Evolutionary conservation across 768 basidiomycete genomes (phyloP).

Genomic region (Macrolepiota albuminosa): DNA sequence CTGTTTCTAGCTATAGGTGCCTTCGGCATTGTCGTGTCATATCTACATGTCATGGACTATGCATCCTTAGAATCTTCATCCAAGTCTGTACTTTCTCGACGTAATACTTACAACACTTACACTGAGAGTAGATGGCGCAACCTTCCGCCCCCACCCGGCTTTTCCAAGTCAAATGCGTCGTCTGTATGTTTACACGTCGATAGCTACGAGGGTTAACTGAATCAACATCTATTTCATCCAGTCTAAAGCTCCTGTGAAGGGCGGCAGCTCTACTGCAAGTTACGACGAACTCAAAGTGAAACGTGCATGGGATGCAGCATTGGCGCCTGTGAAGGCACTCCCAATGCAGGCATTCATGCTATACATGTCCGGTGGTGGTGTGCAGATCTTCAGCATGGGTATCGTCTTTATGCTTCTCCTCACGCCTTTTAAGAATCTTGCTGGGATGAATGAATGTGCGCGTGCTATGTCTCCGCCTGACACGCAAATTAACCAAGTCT

Average conservation of each 20-base stretch:
- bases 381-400: constrained; percentile 96
- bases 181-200: constrained; percentile 24
- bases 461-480: constrained; percentile 3
- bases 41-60: constrained; percentile 29
- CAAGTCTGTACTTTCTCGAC: constrained; percentile 21
- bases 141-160: constrained; percentile 66
- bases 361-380: constrained; percentile 95
- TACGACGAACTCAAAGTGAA: constrained; percentile 69
- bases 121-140: constrained; percentile 47
- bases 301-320: constrained; percentile 84
- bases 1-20: constrained; percentile 4
- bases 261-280: constrained; percentile 30
- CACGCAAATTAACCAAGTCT: not conserved
- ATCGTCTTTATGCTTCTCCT: constrained; percentile 92
- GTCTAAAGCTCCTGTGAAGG: constrained; percentile 38
- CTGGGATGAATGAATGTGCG: constrained; percentile 74
- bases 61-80: constrained; percentile 35
- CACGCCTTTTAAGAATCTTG: constrained; percentile 79
- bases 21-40: not conserved
- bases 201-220: not conserved
- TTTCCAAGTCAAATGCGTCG: constrained; percentile 39
- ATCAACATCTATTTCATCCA: constrained; percentile 18
- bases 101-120: not conserved
- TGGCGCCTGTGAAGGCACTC: constrained; percentile 80
- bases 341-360: constrained; percentile 99